Evolutionary conservation across 768 basidiomycete species (phyloP).

Genomic region (Pisolithus tinctorius): DNA sequence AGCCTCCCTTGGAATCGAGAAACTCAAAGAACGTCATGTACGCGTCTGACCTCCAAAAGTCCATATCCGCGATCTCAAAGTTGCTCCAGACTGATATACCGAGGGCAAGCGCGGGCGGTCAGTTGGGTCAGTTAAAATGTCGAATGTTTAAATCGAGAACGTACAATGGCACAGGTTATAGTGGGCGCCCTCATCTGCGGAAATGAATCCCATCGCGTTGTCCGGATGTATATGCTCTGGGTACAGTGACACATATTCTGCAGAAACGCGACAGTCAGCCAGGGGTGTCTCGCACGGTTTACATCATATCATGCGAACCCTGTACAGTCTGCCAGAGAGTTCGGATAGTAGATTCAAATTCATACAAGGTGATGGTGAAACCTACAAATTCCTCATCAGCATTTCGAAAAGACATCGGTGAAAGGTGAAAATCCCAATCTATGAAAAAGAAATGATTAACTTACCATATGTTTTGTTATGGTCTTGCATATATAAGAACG

Average conservation of each 20-base stretch:
- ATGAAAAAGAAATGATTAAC: neutral
- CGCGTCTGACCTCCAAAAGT: constrained; percentile 78
- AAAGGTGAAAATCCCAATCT: neutral
- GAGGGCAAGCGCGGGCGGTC: neutral
- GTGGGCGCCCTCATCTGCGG: constrained; percentile 52
- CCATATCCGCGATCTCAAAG: constrained; percentile 84
- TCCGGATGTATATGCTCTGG: constrained; percentile 46
- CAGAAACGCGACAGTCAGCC: neutral
- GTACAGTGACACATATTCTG: constrained; percentile 24
- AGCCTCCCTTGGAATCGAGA: constrained; percentile 75
- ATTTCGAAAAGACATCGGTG: too few species aligned
- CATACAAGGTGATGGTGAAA: constrained; percentile 57
- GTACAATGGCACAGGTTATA: constrained; percentile 65
- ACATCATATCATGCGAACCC: constrained; percentile 38
- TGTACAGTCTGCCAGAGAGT: constrained; percentile 59
- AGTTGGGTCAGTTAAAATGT: neutral
- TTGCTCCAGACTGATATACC: constrained; percentile 74
- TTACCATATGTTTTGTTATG: constrained; percentile 48
- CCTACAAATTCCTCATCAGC: constrained; percentile 22
- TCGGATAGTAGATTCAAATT: constrained; percentile 57
- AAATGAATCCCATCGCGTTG: constrained; percentile 57
- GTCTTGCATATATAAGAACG: constrained; percentile 52
- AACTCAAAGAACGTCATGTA: constrained; percentile 82
- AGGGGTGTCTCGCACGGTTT: neutral
- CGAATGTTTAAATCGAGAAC: constrained; percentile 9